Conservation (phyloP, 306 rosid genomes). For the Arachis hypogaea region DNA sequence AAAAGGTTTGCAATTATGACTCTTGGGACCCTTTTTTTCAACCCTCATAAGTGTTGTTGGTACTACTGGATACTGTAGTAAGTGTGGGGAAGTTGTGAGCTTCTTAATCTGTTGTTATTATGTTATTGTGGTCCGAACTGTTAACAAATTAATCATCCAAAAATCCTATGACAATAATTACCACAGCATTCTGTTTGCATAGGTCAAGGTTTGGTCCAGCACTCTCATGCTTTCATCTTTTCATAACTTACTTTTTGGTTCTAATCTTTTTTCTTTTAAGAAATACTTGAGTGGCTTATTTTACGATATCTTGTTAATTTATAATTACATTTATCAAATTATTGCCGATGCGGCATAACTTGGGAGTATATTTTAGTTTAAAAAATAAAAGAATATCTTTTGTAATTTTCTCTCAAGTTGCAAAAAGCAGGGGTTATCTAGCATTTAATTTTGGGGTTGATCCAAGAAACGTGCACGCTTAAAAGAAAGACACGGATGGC, state of each 20-base stretch:
- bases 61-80: not conserved
- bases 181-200: constrained; percentile 35
- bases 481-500: constrained; percentile 13
- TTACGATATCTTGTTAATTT: too few relatives aligned
- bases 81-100: constrained; percentile 8
- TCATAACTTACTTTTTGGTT: constrained; percentile 18
- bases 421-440: not conserved
- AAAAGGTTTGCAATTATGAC: constrained; percentile 40
- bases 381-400: not conserved
- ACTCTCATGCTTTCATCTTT: constrained; percentile 22
- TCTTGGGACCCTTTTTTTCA: constrained; percentile 14
- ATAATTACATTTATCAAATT: too few relatives aligned
- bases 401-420: constrained; percentile 34
- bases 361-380: too few relatives aligned
- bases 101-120: constrained; percentile 4
- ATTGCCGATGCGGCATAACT: too few relatives aligned
- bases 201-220: constrained; percentile 41
- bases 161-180: constrained; percentile 42
- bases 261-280: too few relatives aligned
- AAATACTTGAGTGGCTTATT: too few relatives aligned
- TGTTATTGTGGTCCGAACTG: constrained; percentile 45
- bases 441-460: constrained; percentile 34
- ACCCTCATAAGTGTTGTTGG: constrained; percentile 9
- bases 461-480: constrained; percentile 34
- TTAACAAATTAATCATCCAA: constrained; percentile 28